phyloP scores from a whole-genome alignment of 1,284 basidiomycete genomes.

The Clitocybe nebularis region DNA sequence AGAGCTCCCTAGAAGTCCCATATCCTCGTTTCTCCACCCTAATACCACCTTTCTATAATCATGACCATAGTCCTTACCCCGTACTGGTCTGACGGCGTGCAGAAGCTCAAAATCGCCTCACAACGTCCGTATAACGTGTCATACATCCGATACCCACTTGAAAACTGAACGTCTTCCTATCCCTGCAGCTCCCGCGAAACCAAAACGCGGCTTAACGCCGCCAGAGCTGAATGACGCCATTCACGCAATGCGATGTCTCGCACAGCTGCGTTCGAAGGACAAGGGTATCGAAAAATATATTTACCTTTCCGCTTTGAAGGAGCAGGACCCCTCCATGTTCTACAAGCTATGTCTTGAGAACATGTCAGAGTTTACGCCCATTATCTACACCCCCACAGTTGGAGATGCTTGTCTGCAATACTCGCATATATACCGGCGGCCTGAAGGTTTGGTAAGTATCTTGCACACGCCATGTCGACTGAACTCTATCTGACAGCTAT shows the following conservation, averaged over 20 bases:
- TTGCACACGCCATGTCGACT: no score
- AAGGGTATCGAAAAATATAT: slow-evolving; percentile 79
- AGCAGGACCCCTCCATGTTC: slow-evolving; percentile 70
- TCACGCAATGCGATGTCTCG: slow-evolving; percentile 60
- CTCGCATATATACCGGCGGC: slow-evolving; percentile 77
- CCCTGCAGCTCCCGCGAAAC: slow-evolving; percentile 41
- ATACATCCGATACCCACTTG: slow-evolving; percentile 6
- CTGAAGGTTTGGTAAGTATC: slow-evolving; percentile 68
- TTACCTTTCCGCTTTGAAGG: slow-evolving; percentile 71
- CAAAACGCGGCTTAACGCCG: slow-evolving; percentile 59
- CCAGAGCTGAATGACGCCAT: slow-evolving; percentile 51
- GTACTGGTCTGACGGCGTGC: slow-evolving; percentile 63
- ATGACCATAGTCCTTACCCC: slow-evolving; percentile 70
- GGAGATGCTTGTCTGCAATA: slow-evolving; percentile 89
- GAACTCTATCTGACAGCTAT: slow-evolving; percentile 9
- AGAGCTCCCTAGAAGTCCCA: slow-evolving; percentile 1
- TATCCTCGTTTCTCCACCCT: background rate
- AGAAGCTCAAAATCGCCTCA: slow-evolving; percentile 60
- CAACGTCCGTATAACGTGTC: slow-evolving; percentile 40
- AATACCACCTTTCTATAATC: slow-evolving; percentile 10
- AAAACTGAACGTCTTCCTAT: slow-evolving; percentile 16
- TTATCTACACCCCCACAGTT: slow-evolving; percentile 90
- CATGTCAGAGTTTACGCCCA: slow-evolving; percentile 75
- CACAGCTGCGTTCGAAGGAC: slow-evolving; percentile 72
- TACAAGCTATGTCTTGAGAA: slow-evolving; percentile 67